A percentile compares a stretch with the other conserved stretches of the same genome.
phyloP scores from a whole-genome alignment of 2,329 filamentous ascomycete species.

The Colletotrichum sp. region DNA sequence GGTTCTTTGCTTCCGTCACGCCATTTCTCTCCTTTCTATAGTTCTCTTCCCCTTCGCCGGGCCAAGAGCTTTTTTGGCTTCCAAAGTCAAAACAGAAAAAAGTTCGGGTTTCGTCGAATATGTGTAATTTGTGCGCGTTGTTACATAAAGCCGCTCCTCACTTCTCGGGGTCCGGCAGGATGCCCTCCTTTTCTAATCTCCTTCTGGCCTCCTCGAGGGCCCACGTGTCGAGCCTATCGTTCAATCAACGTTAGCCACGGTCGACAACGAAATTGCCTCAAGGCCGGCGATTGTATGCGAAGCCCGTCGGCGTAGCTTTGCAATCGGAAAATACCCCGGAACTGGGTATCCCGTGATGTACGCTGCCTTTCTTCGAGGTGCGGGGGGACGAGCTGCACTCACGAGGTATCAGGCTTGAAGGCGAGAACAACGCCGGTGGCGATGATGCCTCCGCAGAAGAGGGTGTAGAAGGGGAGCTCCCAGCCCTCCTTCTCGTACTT shows the following conservation, averaged over 20 bases:
- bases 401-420: conserved; percentile 99
- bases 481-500: conserved; percentile 96
- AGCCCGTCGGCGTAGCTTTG: background rate
- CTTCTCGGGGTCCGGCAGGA: conserved; percentile 78
- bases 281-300: background rate
- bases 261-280: conserved; percentile 11
- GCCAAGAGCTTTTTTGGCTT: background rate
- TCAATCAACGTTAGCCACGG: conserved; percentile 29
- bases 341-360: background rate
- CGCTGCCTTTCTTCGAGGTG: background rate
- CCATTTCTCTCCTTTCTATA: background rate
- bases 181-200: conserved; percentile 94
- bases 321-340: fast-evolving
- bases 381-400: conserved; percentile 49
- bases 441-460: conserved; percentile 79
- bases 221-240: conserved; percentile 94
- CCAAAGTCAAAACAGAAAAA: background rate
- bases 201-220: conserved; percentile 95
- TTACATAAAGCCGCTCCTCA: conserved; percentile 56
- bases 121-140: background rate
- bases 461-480: conserved; percentile 86
- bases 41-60: background rate
- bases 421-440: conserved; percentile 82
- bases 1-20: conserved; percentile 13
- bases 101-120: background rate